A percentile compares a stretch with the other conserved stretches of the same genome.
Conservation (phyloP, 148 eudicot genomes). For the Diospyros kaki region DNA sequence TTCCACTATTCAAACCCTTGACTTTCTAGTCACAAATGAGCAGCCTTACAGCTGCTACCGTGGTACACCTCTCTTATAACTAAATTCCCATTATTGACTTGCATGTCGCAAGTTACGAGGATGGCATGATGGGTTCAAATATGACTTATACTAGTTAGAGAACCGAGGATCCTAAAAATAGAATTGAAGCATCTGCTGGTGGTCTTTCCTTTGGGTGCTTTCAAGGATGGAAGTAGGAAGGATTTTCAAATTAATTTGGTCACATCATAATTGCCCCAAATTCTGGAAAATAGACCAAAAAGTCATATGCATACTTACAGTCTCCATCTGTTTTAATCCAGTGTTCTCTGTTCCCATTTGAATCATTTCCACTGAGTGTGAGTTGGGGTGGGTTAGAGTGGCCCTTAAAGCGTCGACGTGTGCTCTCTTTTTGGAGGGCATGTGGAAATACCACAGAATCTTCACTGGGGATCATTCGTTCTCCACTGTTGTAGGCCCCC, state of each 20-base stretch:
- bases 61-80: neutral
- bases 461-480: conserved; percentile 27
- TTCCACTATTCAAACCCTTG: too few relatives aligned
- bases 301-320: conserved; percentile 41
- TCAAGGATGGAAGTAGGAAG: neutral
- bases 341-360: conserved; percentile 50
- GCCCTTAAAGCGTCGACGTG: conserved; percentile 26
- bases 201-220: conserved; percentile 6
- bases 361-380: conserved; percentile 27
- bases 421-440: conserved; percentile 27
- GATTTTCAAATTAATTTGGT: neutral
- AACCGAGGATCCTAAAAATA: neutral
- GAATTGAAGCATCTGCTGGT: neutral
- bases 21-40: too few relatives aligned
- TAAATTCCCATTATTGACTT: neutral
- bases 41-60: too few relatives aligned
- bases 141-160: neutral
- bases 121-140: neutral
- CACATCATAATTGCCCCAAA: neutral
- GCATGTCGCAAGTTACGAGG: neutral
- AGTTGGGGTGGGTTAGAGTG: conserved; percentile 28
- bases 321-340: conserved; percentile 85
- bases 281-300: neutral
- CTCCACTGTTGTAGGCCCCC: conserved; percentile 29
- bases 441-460: conserved; percentile 34